Conservation (phyloP, 345 rosid species). For the Pistacia atlantica region DNA sequence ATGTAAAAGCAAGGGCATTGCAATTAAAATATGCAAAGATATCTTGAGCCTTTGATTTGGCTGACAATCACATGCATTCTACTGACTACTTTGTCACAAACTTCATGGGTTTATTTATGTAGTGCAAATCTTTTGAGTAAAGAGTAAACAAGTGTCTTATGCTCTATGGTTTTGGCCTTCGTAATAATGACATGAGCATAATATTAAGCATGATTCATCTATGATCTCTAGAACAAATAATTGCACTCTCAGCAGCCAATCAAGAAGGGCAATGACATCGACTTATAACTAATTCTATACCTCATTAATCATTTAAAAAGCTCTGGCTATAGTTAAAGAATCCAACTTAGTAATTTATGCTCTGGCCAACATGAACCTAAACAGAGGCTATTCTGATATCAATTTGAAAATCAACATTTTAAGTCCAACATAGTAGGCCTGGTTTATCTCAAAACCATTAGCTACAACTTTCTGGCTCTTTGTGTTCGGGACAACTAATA, state of each 20-base stretch:
- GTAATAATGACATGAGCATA: constrained; percentile 8
- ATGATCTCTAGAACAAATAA: neutral
- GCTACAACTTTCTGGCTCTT: neutral
- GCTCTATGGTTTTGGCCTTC: constrained; percentile 6
- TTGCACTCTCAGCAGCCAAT: constrained; percentile 2
- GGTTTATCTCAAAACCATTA: neutral
- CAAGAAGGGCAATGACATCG: neutral
- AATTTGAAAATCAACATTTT: neutral
- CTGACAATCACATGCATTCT: constrained; percentile 1
- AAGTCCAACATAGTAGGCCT: neutral
- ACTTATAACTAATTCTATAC: neutral
- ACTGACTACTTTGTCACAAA: neutral
- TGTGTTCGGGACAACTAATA: neutral
- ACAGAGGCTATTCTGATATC: neutral
- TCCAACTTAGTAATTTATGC: neutral
- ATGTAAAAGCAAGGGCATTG: neutral
- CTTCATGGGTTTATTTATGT: neutral
- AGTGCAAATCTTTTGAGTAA: constrained; percentile 13
- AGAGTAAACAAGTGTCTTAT: constrained; percentile 4
- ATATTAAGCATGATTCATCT: constrained; percentile 17
- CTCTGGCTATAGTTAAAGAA: neutral
- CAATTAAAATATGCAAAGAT: neutral
- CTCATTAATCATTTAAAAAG: constrained; percentile 7
- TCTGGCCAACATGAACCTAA: neutral
- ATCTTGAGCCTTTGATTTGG: constrained; percentile 1